Evolutionary conservation across 495 filamentous ascomycete species (phyloP).

Genomic region (Talaromyces liani): DNA sequence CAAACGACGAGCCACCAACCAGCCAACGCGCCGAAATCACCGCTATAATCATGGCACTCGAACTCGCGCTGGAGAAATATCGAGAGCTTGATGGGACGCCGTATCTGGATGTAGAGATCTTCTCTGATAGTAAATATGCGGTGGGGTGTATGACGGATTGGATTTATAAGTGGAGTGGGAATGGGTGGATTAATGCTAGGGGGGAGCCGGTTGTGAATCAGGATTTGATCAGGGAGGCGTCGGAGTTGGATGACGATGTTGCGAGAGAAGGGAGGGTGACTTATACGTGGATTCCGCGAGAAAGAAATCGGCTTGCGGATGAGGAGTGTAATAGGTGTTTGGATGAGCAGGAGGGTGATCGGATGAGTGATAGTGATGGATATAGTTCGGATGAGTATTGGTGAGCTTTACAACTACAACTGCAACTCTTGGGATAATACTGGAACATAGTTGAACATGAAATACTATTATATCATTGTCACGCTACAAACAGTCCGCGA

Average conservation of each 20-base stretch:
- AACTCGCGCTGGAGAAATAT: constrained; percentile 23
- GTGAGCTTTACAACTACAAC: background rate
- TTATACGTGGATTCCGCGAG: constrained; percentile 10
- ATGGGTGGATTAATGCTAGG: background rate
- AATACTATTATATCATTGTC: background rate
- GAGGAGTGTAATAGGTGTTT: background rate
- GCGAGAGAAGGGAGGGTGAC: constrained; percentile 18
- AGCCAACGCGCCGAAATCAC: constrained; percentile 33
- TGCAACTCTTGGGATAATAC: no score
- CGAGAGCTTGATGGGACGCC: constrained; percentile 14
- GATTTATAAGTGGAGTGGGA: background rate
- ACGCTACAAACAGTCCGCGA: background rate
- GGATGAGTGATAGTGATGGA: background rate
- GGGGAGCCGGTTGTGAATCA: background rate
- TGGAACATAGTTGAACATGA: background rate
- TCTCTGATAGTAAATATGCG: constrained; percentile 8
- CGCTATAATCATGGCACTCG: constrained; percentile 30
- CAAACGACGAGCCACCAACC: constrained; percentile 18
- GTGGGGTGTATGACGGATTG: background rate
- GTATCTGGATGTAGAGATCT: constrained; percentile 23
- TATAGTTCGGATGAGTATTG: background rate
- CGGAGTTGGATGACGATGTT: constrained; percentile 19
- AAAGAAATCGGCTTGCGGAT: background rate
- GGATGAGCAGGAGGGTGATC: background rate
- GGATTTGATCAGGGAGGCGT: constrained; percentile 8